phyloP scores from a whole-genome alignment of 139 green algal species.

The Haematococcus lacustris region DNA sequence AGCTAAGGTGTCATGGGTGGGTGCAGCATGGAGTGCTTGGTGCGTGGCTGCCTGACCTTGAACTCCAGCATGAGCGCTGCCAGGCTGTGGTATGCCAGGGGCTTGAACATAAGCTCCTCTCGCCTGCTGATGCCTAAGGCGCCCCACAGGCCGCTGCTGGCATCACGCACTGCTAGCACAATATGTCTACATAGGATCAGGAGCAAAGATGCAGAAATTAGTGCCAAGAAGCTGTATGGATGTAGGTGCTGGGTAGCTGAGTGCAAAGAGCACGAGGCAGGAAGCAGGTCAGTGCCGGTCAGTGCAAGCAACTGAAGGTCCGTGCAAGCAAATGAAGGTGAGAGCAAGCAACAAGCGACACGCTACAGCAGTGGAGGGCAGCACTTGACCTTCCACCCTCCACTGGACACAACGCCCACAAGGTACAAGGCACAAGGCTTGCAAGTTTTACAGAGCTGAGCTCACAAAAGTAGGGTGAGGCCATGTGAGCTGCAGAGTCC shows the following conservation, averaged over 20 bases:
- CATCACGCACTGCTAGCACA: conserved; percentile 41
- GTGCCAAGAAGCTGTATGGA: background rate
- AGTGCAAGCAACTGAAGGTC: too few relatives aligned
- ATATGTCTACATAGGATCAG: conserved; percentile 35
- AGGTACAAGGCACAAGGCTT: background rate
- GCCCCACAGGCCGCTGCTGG: conserved; percentile 34
- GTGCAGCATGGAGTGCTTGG: too few relatives aligned
- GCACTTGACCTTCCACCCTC: background rate
- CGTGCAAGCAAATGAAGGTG: too few relatives aligned
- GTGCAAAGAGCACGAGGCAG: background rate
- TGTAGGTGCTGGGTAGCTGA: background rate
- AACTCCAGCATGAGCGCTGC: conserved; percentile 44
- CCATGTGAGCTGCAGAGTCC: background rate
- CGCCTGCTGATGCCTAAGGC: conserved; percentile 49
- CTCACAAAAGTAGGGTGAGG: background rate
- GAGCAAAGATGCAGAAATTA: background rate
- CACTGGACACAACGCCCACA: background rate
- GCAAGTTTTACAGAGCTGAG: too few relatives aligned
- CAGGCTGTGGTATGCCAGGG: conserved; percentile 19
- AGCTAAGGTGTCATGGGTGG: too few relatives aligned
- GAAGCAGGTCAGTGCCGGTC: too few relatives aligned
- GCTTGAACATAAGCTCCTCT: background rate
- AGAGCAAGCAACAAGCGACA: too few relatives aligned
- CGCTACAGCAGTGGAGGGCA: background rate
- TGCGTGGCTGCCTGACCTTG: too few relatives aligned